Base-by-base conservation (phyloP, 1,139 yeast species). In the Yamadazyma diddensiae region DNA sequence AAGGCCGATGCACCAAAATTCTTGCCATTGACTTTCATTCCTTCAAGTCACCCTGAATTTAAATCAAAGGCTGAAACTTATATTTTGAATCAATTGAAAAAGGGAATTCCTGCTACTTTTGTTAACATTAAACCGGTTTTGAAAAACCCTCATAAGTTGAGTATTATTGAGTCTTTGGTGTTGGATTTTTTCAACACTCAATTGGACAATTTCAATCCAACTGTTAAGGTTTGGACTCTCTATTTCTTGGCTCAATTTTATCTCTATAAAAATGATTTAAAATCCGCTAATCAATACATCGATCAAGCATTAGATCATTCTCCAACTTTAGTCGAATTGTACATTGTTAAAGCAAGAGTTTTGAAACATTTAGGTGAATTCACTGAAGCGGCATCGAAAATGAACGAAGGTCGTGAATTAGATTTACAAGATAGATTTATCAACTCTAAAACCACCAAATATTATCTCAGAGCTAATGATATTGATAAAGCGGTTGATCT, bases 51-150 rank as follows among this genome's bases (percentile, higher is more conserved):
- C 30, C 53, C 64, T 8, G 45, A 49, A 43, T 83, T 79, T 51
- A 64, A 55, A 32, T 40, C 41, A 34, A 74, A 62, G 50, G 78
- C 67, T 24, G 52, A 49, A 31, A 53, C 55, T 1, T 92, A 88
- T 52, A 58, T 90, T 29, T 44, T 71, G 9, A 59, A 68, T 3
- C 85, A 82, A 52, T 71, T 94, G 48, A 62, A 72, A 39, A 73
- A 87, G 41, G 95, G 95, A 23, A 94, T 88, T 20, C 98, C 98
- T 4, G 86, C 97, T 1, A 74, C 94, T 5, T 92, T 90, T 61
- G 83, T 83, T 30, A 82, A 85, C 48, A 76, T 92, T 34, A 88
- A 90, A 59, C 85, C 94, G 1, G 67, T 90, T 42, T 88, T 87
- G 58, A 70, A 65, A 36, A 73, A 73, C 42, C 40, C 53, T 2